Evolutionary conservation across 2,329 filamentous ascomycete species (phyloP).

Genomic region (Arthrobotrys megalospora): DNA sequence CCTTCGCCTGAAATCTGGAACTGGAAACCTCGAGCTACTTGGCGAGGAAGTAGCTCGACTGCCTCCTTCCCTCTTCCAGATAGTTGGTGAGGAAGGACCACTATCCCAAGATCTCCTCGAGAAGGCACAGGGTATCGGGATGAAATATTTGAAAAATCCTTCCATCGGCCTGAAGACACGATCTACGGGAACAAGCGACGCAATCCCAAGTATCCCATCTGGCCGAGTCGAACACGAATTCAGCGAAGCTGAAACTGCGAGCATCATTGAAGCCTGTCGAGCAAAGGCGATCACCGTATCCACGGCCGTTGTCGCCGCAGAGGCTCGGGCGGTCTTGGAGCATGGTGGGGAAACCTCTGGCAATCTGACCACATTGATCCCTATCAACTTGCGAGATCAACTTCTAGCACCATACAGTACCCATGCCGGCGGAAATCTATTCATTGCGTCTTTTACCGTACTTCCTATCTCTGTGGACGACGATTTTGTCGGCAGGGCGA

Average conservation of each 20-base stretch:
- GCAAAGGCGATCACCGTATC: conserved; percentile 19
- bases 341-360: conserved; percentile 14
- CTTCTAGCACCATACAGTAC: conserved; percentile 4
- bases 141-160: background rate
- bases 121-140: conserved; percentile 3
- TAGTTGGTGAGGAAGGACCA: background rate
- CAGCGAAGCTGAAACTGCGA: conserved; percentile 17
- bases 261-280: conserved; percentile 14
- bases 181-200: background rate
- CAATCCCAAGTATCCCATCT: background rate
- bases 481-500: background rate
- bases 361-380: background rate
- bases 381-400: conserved; percentile 26
- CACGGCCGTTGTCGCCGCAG: conserved; percentile 11
- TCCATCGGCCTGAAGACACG: conserved; percentile 5
- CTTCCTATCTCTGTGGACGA: conserved; percentile 5
- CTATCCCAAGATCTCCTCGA: background rate
- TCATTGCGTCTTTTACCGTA: conserved; percentile 23
- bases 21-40: background rate
- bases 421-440: conserved; percentile 13
- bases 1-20: conserved; percentile 13
- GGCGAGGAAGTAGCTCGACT: conserved; percentile 13
- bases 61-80: conserved; percentile 8
- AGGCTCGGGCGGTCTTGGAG: conserved; percentile 12
- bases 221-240: conserved; percentile 19